Percentiles rank a stretch among this genome's conserved stretches.
Conservation (phyloP, 1,284 basidiomycete genomes). For the Boletus subluridellus region DNA sequence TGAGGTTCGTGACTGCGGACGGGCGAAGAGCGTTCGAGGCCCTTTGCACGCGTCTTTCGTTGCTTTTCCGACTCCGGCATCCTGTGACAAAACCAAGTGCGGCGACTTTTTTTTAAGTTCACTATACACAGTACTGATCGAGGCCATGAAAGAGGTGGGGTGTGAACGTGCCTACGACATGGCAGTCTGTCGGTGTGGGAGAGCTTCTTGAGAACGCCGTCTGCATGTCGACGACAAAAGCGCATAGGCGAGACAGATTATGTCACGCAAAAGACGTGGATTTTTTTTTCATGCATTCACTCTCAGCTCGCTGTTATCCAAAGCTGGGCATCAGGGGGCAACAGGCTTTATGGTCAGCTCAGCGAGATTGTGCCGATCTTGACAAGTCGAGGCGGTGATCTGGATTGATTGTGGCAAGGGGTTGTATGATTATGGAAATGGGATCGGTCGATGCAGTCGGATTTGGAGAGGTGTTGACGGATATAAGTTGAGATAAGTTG, state of each 20-base stretch:
- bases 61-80: not conserved
- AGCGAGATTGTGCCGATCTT: slow-evolving; percentile 16
- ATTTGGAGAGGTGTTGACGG: slow-evolving; percentile 21
- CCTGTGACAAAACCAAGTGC: slow-evolving; percentile 1
- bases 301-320: not conserved
- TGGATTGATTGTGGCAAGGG: slow-evolving; percentile 12
- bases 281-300: slow-evolving; percentile 1
- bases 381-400: slow-evolving; percentile 18
- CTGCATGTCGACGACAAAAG: slow-evolving; percentile 26
- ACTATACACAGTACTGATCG: slow-evolving; percentile 22
- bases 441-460: slow-evolving; percentile 14
- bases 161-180: slow-evolving; percentile 32
- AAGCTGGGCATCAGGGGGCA: not conserved
- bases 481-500: slow-evolving; percentile 20
- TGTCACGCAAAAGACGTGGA: slow-evolving; percentile 20
- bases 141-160: slow-evolving; percentile 25
- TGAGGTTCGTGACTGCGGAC: not conserved
- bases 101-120: slow-evolving; percentile 24
- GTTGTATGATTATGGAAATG: slow-evolving; percentile 9
- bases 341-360: slow-evolving; percentile 5
- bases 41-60: not conserved
- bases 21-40: slow-evolving; percentile 2
- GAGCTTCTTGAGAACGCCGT: slow-evolving; percentile 27
- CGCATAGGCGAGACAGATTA: slow-evolving; percentile 21
- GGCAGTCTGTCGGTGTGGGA: slow-evolving; percentile 27